Conservation (phyloP, 805 yeast genomes). For the Candida easanensis region DNA sequence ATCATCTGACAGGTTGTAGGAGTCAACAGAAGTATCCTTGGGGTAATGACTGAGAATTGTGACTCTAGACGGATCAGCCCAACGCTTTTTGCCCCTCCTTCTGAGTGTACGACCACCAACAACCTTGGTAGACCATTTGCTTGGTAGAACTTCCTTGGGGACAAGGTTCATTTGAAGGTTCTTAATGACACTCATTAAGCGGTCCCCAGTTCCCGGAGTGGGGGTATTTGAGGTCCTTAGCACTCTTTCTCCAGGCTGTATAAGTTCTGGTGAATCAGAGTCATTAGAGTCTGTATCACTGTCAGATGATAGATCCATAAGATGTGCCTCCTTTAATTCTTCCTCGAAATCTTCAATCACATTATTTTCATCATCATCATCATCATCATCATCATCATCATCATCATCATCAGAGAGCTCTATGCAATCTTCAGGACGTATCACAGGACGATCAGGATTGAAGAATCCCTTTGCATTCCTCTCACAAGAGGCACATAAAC, state of each 20-base stretch:
- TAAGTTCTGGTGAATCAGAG: too few species aligned
- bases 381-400: not conserved
- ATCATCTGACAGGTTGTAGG: not conserved
- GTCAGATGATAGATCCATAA: too few species aligned
- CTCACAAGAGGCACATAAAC: slow-evolving; percentile 45
- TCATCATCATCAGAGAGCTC: slow-evolving; percentile 14
- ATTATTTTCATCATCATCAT: not conserved
- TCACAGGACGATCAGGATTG: slow-evolving; percentile 16
- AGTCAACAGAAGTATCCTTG: slow-evolving; percentile 16
- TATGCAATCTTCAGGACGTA: not conserved
- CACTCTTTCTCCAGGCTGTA: too few species aligned
- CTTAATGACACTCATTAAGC: too few species aligned
- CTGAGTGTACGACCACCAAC: slow-evolving; percentile 18
- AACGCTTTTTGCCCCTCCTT: slow-evolving; percentile 3
- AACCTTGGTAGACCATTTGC: not conserved
- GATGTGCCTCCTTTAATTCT: too few species aligned
- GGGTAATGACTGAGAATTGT: slow-evolving; percentile 7
- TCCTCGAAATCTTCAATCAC: not conserved
- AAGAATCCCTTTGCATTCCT: slow-evolving; percentile 29
- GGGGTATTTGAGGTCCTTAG: too few species aligned
- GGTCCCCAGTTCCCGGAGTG: too few species aligned
- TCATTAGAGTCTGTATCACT: too few species aligned
- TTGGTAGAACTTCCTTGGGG: not conserved
- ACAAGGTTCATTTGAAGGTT: not conserved
- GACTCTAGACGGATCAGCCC: not conserved